Evolutionary conservation across 2,329 filamentous ascomycete species (phyloP), one percentile per base, ranked within the genome.

Genomic region (Diplodia scrobiculata): DNA sequence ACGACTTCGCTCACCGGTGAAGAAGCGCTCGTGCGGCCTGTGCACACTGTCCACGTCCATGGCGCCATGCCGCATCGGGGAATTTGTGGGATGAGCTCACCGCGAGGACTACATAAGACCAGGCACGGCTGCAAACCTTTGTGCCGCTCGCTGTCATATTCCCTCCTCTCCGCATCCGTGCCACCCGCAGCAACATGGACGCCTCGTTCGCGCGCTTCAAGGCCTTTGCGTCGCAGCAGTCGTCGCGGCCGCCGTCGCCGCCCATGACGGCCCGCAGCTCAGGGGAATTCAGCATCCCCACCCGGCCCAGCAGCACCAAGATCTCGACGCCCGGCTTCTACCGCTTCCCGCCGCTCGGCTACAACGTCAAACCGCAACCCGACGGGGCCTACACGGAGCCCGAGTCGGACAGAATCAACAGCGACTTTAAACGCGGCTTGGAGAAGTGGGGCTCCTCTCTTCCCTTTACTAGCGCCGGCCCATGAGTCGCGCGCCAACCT

Each of bases 21-120:
- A 53, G 51, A 53, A 53, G 29, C 51, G 34, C 34, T 25, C 29
- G 34, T 7, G 51, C 51, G 51, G 51, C 51, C 51, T 53, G 51
- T 53, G 51, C 51, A 53, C 51, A 53, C n/a, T 53, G 51, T 34
- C 51, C 19, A 53, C 51, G 51, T 53, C 29, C 51, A 17, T 19
- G 51, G 27, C 51, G 51, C 51, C 51, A 53, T 34, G 34, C 51
- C 51, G 51, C 14, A 32, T 29, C 29, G 34, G 27, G 51, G 51
- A 29, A 34, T 34, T 53, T 32, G 51, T 53, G 51, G 51, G 51
- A 53, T 53, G 51, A 53, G 51, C 32, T 53, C 51, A 34, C 27
- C 51, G 51, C 51, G 51, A 34, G 29, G 51, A 34, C 32, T 29
- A 32, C 51, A 53, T 32, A 53, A 32, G 13, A 27, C 29, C 21